A percentile compares a stretch with the other conserved stretches of the same genome.
Conservation (phyloP, 179 eudicot species). For the Silene coronaria region DNA sequence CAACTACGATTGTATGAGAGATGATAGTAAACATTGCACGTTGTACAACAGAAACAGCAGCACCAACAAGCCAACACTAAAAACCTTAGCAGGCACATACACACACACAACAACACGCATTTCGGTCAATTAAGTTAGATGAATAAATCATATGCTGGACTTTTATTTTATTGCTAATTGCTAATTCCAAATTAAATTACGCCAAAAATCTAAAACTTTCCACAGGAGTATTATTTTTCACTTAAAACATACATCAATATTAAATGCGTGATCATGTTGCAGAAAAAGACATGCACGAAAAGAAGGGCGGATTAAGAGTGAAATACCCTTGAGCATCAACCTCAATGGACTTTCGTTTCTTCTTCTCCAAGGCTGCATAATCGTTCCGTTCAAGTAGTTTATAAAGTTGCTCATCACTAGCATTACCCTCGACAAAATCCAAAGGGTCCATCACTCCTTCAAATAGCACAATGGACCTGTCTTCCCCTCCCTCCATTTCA, state of each 20-base stretch:
- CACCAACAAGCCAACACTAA: background rate
- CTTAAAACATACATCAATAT: background rate
- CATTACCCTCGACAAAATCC: slow-evolving; percentile 44
- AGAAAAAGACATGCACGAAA: no score
- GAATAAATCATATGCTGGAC: no score
- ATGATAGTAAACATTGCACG: background rate
- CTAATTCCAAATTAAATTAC: no score
- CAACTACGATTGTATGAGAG: background rate
- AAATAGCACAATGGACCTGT: slow-evolving; percentile 33
- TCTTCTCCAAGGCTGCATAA: slow-evolving; percentile 58
- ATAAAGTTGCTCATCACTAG: slow-evolving; percentile 43
- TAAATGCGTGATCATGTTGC: background rate
- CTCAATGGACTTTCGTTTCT: slow-evolving; percentile 28
- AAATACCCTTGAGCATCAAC: slow-evolving; percentile 30
- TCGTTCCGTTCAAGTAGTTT: slow-evolving; percentile 56
- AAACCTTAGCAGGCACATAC: background rate
- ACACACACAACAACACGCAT: background rate
- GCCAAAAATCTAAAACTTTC: no score
- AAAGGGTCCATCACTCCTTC: slow-evolving; percentile 58
- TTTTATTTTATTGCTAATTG: no score
- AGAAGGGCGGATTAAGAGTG: background rate
- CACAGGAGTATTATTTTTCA: background rate
- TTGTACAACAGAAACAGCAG: background rate
- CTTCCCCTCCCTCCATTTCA: slow-evolving; percentile 35
- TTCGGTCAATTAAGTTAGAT: background rate